phyloP scores from a whole-genome alignment of 75 land plant species.

The Gnetum montanum region DNA sequence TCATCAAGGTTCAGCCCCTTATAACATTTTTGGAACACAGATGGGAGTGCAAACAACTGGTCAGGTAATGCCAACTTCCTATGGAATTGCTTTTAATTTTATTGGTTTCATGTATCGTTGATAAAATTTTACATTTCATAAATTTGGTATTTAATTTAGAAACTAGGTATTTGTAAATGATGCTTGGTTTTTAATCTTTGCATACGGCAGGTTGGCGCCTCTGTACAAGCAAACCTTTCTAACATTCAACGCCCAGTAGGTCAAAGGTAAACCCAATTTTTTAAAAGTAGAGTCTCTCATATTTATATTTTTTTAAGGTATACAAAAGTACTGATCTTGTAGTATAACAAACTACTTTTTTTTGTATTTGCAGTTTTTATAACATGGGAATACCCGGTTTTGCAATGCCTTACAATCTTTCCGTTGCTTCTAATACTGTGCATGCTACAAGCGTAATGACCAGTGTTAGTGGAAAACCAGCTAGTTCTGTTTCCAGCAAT shows the following conservation, averaged over 20 bases:
- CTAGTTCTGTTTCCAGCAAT: background rate
- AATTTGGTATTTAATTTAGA: too few relatives aligned
- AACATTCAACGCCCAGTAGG: background rate
- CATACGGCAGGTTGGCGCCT: conserved; percentile 2
- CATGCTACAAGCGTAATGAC: background rate
- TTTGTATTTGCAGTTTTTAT: background rate
- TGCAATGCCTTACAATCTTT: background rate
- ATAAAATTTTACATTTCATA: background rate
- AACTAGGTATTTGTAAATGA: background rate
- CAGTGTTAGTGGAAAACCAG: background rate
- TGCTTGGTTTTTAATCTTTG: background rate
- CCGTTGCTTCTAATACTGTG: background rate
- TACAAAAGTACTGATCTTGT: background rate
- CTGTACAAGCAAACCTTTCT: conserved; percentile 4
- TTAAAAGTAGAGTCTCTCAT: background rate
- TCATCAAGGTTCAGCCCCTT: conserved; percentile 30
- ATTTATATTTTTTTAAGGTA: background rate
- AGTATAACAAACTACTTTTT: background rate
- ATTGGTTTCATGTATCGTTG: too few relatives aligned
- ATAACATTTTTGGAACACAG: conserved; percentile 5
- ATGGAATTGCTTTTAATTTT: background rate
- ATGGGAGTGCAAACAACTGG: conserved; percentile 2
- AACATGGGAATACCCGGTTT: background rate
- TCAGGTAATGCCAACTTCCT: background rate
- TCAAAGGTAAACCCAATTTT: background rate